These are phyloP conservation scores for Sugiyamaella japonica DNA, from an alignment of 1,139 yeast species.

Conservation along the genomic window DNA sequence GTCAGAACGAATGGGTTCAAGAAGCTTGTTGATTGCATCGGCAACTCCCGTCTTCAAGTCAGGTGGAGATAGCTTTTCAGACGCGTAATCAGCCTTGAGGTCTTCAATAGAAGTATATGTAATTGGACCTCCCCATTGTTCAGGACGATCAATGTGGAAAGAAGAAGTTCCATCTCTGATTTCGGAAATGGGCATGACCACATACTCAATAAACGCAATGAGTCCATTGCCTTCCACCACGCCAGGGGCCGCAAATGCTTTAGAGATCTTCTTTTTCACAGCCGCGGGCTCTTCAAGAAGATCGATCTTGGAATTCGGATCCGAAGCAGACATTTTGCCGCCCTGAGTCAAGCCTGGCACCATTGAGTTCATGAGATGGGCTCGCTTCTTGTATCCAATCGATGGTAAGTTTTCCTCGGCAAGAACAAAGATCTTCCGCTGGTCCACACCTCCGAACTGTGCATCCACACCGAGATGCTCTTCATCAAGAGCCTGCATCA, in stretches of 20 bases:
- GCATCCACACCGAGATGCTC: constrained; percentile 85
- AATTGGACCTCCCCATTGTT: constrained; percentile 93
- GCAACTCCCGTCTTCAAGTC: constrained; percentile 93
- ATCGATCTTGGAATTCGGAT: constrained; percentile 96
- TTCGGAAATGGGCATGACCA: constrained; percentile 82
- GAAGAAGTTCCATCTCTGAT: constrained; percentile 56
- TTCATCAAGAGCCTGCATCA: constrained; percentile 98
- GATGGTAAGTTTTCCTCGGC: constrained; percentile 92
- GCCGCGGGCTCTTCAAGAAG: constrained; percentile 82
- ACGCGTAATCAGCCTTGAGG: constrained; percentile 68
- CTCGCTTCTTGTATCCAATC: constrained; percentile 93
- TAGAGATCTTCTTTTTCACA: constrained; percentile 85
- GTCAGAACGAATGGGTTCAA: constrained; percentile 81
- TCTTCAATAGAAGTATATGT: constrained; percentile 67
- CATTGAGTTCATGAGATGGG: constrained; percentile 98
- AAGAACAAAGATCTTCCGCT: constrained; percentile 93
- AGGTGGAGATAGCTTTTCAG: constrained; percentile 79
- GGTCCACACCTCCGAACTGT: constrained; percentile 99
- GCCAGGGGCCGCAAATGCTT: constrained; percentile 97
- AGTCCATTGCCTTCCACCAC: constrained; percentile 89
- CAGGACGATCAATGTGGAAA: constrained; percentile 86
- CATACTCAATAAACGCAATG: constrained; percentile 79
- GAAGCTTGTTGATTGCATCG: constrained; percentile 72
- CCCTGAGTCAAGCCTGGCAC: constrained; percentile 97
- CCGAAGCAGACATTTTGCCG: constrained; percentile 98